Percentiles rank a stretch among this genome's conserved stretches.
Conservation (phyloP, 163 green algal species). For the Trebouxiophyceae sp. region DNA sequence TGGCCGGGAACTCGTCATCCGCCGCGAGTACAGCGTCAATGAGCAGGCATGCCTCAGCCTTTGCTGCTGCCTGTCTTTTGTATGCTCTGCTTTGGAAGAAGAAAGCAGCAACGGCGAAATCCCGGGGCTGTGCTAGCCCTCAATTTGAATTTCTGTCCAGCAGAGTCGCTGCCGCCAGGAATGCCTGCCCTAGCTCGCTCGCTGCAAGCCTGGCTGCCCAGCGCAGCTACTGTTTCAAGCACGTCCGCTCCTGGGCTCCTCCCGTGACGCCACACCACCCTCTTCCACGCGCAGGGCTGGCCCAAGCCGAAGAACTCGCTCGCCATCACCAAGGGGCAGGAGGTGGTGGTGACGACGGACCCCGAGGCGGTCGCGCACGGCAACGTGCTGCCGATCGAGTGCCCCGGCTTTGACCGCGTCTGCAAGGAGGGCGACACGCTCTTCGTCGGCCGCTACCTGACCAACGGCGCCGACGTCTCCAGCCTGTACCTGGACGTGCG, state of each 20-base stretch:
- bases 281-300: conserved; percentile 36
- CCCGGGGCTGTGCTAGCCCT: no score
- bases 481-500: conserved; percentile 59
- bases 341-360: conserved; percentile 28
- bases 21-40: conserved; percentile 14
- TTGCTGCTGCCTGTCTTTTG: no score
- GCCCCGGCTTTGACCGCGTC: conserved; percentile 18
- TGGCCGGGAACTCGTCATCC: conserved; percentile 69
- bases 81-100: no score
- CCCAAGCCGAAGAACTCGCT: conserved; percentile 30
- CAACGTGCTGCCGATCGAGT: conserved; percentile 44
- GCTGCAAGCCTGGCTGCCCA: no score
- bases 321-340: conserved; percentile 28
- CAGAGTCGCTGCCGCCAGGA: no score
- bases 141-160: no score
- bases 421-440: conserved; percentile 5
- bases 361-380: conserved; percentile 6
- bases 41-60: no score
- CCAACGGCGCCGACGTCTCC: conserved; percentile 69
- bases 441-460: conserved; percentile 67
- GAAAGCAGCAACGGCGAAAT: no score
- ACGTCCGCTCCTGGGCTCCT: no score
- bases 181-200: no score
- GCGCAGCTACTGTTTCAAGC: no score
- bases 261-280: no score